Conservation (phyloP, 1,139 yeast genomes). For the Magnusiomyces magnusii region DNA sequence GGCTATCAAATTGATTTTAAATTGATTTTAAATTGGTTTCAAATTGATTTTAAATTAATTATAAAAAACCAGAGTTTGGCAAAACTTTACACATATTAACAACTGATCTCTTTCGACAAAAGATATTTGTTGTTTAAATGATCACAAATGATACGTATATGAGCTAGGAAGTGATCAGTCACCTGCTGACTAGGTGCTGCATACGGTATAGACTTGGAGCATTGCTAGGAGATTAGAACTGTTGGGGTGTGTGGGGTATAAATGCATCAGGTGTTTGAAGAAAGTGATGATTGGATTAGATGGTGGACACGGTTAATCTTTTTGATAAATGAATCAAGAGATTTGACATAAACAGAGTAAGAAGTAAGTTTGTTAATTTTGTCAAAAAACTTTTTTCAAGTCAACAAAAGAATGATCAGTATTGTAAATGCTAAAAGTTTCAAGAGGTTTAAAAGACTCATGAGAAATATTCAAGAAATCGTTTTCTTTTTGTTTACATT, state of each 20-base stretch:
- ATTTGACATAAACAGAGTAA: constrained; percentile 77
- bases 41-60: not conserved
- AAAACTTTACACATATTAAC: constrained; percentile 46
- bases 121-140: constrained; percentile 71
- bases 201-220: no score
- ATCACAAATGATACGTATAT: constrained; percentile 64
- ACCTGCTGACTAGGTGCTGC: no score
- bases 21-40: no score
- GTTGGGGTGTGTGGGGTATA: no score
- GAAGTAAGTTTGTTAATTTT: constrained; percentile 45
- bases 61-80: not conserved
- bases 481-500: constrained; percentile 41
- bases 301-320: constrained; percentile 62
- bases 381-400: constrained; percentile 26
- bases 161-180: constrained; percentile 74
- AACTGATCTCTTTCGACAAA: constrained; percentile 46
- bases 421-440: constrained; percentile 38
- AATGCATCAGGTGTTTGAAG: no score
- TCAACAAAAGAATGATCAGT: constrained; percentile 35
- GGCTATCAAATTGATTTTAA: no score
- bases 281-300: constrained; percentile 16
- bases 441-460: constrained; percentile 34
- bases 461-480: constrained; percentile 21
- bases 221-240: no score
- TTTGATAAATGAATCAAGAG: constrained; percentile 74